Conservation (phyloP, 495 filamentous ascomycete species). For the Lasiosphaeria miniovina region DNA sequence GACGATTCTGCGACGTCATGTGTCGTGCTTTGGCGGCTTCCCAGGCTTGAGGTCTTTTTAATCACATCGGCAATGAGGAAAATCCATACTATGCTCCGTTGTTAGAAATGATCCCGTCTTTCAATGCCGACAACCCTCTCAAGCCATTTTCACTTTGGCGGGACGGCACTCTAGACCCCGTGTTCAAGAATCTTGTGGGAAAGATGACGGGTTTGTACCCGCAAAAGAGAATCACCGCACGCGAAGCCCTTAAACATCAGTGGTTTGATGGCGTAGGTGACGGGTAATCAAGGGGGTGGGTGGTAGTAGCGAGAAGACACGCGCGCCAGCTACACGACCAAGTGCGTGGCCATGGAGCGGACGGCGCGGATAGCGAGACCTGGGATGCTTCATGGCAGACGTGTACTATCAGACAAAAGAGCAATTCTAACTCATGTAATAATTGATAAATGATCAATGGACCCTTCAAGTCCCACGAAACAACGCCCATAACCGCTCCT, state of each 20-base stretch:
- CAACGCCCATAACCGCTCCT: too few relatives aligned
- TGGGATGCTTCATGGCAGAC: too few relatives aligned
- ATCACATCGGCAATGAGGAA: constrained; percentile 27
- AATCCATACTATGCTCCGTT: constrained; percentile 32
- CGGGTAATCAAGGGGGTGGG: background rate
- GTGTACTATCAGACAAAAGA: too few relatives aligned
- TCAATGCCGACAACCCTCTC: background rate
- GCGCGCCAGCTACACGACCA: too few relatives aligned
- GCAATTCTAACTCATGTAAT: too few relatives aligned
- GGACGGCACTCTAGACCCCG: background rate
- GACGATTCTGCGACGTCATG: background rate
- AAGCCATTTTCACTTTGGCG: background rate
- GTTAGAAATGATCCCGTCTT: constrained; percentile 17
- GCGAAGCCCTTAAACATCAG: constrained; percentile 31
- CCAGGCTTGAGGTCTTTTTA: constrained; percentile 26
- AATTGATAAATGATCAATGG: too few relatives aligned
- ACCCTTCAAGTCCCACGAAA: too few relatives aligned
- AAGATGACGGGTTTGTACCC: constrained; percentile 30
- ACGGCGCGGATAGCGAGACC: too few relatives aligned
- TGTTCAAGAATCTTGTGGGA: constrained; percentile 15
- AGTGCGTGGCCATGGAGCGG: too few relatives aligned
- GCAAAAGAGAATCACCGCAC: constrained; percentile 29
- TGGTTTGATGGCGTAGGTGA: constrained; percentile 23
- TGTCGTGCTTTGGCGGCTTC: background rate
- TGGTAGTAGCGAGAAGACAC: too few relatives aligned